phyloP scores from a whole-genome alignment of 306 rosid genomes.

The Morella rubra region DNA sequence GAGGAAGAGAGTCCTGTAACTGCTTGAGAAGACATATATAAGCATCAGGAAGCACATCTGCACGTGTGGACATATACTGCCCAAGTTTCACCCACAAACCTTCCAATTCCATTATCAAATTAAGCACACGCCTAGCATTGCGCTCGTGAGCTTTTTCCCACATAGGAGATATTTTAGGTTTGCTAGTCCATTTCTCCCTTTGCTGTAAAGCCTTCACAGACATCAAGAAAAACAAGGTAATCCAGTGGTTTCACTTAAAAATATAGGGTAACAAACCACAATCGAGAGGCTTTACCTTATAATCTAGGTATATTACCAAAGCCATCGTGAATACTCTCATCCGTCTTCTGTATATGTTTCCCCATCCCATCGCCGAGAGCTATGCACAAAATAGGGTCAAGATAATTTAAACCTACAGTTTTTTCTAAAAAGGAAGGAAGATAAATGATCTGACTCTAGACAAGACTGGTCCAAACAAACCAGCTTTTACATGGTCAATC shows the following conservation, averaged over 20 bases:
- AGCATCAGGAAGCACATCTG: slow-evolving; percentile 93
- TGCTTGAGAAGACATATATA: slow-evolving; percentile 77
- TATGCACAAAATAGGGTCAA: neutral
- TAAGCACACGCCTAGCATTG: slow-evolving; percentile 83
- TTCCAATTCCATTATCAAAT: slow-evolving; percentile 79
- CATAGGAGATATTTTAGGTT: slow-evolving; percentile 46
- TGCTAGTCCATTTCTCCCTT: slow-evolving; percentile 81
- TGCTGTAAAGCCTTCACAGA: slow-evolving; percentile 67
- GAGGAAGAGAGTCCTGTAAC: slow-evolving; percentile 96
- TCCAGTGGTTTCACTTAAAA: neutral
- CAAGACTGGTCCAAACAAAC: slow-evolving; percentile 29
- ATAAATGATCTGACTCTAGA: slow-evolving; percentile 8
- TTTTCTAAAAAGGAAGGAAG: slow-evolving; percentile 10
- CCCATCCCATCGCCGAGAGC: slow-evolving; percentile 43
- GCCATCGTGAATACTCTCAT: slow-evolving; percentile 49
- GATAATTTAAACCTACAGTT: neutral
- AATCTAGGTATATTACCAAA: slow-evolving; percentile 49
- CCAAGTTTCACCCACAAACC: slow-evolving; percentile 99
- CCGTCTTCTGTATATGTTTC: slow-evolving; percentile 50
- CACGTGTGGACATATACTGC: slow-evolving; percentile 94
- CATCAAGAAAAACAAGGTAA: slow-evolving; percentile 18
- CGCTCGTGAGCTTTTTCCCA: slow-evolving; percentile 94
- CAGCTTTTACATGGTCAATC: slow-evolving; percentile 17
- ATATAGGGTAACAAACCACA: slow-evolving; percentile 4
- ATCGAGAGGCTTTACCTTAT: slow-evolving; percentile 42